phyloP scores from a whole-genome alignment of 2,329 filamentous ascomycete species.

The Cercospora sp. region DNA sequence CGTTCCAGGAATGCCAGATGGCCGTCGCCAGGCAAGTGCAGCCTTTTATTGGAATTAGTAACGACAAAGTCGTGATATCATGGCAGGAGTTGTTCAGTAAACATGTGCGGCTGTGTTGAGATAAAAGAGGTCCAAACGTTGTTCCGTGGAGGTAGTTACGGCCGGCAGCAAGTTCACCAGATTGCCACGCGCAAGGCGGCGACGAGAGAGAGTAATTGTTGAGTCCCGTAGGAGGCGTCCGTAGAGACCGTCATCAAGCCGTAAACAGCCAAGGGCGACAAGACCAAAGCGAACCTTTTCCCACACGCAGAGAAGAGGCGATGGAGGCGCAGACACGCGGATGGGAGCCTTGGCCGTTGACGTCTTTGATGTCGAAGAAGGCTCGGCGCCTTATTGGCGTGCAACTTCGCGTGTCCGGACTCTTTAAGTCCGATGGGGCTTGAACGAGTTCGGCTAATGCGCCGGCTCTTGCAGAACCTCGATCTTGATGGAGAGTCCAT shows the following conservation, averaged over 20 bases:
- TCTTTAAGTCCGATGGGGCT: not conserved
- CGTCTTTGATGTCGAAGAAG: constrained; percentile 5
- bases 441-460: not conserved
- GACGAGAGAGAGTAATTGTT: not conserved
- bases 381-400: not conserved
- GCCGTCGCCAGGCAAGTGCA: not conserved
- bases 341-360: constrained; percentile 1
- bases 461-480: not conserved
- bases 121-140: not conserved
- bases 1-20: not conserved
- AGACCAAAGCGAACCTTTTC: not conserved
- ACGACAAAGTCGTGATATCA: not conserved
- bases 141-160: not conserved
- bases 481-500: not conserved
- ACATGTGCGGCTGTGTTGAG: not conserved
- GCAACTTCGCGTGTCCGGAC: not conserved
- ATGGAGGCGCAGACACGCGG: not conserved
- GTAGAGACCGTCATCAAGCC: not conserved
- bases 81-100: not conserved
- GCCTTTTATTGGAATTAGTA: not conserved
- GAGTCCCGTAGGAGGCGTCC: not conserved
- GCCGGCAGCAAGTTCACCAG: not conserved
- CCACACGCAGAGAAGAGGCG: not conserved
- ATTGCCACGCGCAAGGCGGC: not conserved
- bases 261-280: constrained; percentile 8